Percentiles rank a stretch among this genome's conserved stretches.
phyloP scores from a whole-genome alignment of 2,329 filamentous ascomycete species.

The Sclerotiophoma versabilis region DNA sequence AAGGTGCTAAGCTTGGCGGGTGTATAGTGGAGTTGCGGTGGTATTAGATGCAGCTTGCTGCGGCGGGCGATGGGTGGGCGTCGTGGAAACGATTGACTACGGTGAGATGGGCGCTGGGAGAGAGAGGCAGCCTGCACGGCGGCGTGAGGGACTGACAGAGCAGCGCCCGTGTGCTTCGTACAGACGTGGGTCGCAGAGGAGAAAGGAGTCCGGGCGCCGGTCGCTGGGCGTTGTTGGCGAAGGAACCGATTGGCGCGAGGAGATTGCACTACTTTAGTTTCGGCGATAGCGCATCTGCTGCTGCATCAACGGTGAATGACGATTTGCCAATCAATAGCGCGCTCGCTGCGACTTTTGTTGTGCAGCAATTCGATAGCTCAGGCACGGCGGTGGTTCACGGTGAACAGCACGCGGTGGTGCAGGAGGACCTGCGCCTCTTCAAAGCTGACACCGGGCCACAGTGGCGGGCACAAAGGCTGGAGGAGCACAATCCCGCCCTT shows the following conservation, averaged over 20 bases:
- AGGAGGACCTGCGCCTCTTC: constrained; percentile 1
- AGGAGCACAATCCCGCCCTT: constrained; percentile 16
- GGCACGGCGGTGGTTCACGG: constrained; percentile 5
- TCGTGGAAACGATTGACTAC: constrained; percentile 50
- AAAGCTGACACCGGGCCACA: constrained; percentile 1
- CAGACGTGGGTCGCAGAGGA: constrained; percentile 9
- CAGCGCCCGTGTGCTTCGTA: constrained; percentile 18
- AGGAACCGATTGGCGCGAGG: constrained; percentile 17
- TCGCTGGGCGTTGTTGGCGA: constrained; percentile 17
- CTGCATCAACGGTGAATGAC: constrained; percentile 4
- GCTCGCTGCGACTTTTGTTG: background rate
- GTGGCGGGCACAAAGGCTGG: constrained; percentile 13
- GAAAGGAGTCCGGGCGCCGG: constrained; percentile 21
- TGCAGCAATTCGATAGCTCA: constrained; percentile 14
- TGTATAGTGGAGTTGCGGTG: constrained; percentile 20
- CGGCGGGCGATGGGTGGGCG: constrained; percentile 17
- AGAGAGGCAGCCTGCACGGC: constrained; percentile 26
- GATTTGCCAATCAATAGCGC: constrained; percentile 8
- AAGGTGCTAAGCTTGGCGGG: constrained; percentile 29
- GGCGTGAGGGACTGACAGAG: constrained; percentile 23
- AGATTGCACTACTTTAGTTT: constrained; percentile 11
- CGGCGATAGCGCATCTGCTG: constrained; percentile 5
- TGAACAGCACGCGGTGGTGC: constrained; percentile 9
- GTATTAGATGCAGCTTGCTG: constrained; percentile 25
- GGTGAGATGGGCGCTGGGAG: constrained; percentile 39